Percentiles rank a stretch among this genome's conserved stretches.
Evolutionary conservation across 345 rosid species (phyloP).

Genomic region (Aquilaria sinensis): DNA sequence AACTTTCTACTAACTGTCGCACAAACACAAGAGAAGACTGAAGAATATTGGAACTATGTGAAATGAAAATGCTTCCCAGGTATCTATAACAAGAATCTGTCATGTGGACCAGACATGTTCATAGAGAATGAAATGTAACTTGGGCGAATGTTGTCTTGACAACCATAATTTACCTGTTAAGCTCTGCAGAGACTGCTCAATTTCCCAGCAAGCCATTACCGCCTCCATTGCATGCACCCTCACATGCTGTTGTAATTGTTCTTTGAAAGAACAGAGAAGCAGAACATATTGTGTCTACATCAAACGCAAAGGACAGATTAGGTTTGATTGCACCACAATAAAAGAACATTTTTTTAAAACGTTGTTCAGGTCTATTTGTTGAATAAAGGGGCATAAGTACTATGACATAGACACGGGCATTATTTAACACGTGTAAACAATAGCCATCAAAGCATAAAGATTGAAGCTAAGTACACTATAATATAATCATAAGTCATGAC

Average conservation of each 20-base stretch:
- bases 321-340: constrained; percentile 2
- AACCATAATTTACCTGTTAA: constrained; percentile 52
- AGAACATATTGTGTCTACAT: constrained; percentile 86
- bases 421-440: background rate
- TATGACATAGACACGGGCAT: background rate
- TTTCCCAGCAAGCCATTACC: constrained; percentile 99
- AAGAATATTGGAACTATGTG: background rate
- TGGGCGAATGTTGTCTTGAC: background rate
- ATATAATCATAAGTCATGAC: too few relatives aligned
- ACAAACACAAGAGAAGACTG: background rate
- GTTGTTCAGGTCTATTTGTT: background rate
- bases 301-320: constrained; percentile 12
- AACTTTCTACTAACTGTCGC: too few relatives aligned
- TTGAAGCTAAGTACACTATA: too few relatives aligned
- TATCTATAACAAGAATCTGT: background rate
- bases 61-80: background rate
- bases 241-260: constrained; percentile 95
- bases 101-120: background rate
- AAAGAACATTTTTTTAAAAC: background rate
- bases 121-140: background rate
- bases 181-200: constrained; percentile 95
- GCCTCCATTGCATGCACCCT: constrained; percentile 99
- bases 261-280: constrained; percentile 91
- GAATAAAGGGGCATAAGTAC: background rate
- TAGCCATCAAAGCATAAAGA: background rate